phyloP scores from a whole-genome alignment of 2,329 filamentous ascomycete species.

The Canariomyces notabilis region DNA sequence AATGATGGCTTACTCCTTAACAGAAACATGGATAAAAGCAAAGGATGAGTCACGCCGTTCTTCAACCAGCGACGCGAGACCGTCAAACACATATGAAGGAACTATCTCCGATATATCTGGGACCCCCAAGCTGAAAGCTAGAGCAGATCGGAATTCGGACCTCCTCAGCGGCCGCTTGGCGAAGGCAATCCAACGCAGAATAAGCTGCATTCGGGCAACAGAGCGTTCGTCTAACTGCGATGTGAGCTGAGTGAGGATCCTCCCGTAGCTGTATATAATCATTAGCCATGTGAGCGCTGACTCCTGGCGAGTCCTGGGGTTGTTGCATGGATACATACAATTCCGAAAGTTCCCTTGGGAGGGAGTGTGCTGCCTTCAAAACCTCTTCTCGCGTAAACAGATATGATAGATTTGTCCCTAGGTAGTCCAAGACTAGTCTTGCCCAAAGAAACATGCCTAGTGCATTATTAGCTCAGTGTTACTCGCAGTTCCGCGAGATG shows the following conservation, averaged over 20 bases:
- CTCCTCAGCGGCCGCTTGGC: constrained; percentile 31
- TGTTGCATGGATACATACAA: constrained; percentile 23
- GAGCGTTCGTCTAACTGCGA: constrained; percentile 27
- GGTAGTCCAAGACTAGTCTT: constrained; percentile 32
- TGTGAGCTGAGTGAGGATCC: constrained; percentile 28
- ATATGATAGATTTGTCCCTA: constrained; percentile 31
- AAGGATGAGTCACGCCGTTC: constrained; percentile 18
- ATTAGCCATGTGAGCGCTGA: not conserved
- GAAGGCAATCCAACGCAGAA: constrained; percentile 36
- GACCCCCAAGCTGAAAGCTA: constrained; percentile 24
- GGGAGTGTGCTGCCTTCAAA: constrained; percentile 17
- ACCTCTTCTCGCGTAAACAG: constrained; percentile 27
- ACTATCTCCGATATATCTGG: not conserved
- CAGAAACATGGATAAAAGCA: constrained; percentile 23
- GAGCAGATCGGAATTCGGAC: constrained; percentile 32
- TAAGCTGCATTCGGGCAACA: constrained; percentile 24
- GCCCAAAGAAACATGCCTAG: constrained; percentile 37
- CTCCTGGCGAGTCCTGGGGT: not conserved
- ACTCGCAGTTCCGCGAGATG: not conserved
- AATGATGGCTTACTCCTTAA: constrained; percentile 20
- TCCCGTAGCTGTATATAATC: constrained; percentile 25
- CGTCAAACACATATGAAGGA: constrained; percentile 16
- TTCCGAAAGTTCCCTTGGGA: constrained; percentile 24
- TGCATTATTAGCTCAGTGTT: no score
- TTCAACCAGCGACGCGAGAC: constrained; percentile 16